A percentile compares a stretch with the other conserved stretches of the same genome.
Conservation (phyloP, 192 early-diverging fungal genomes). For the Entomortierella chlamydospora region DNA sequence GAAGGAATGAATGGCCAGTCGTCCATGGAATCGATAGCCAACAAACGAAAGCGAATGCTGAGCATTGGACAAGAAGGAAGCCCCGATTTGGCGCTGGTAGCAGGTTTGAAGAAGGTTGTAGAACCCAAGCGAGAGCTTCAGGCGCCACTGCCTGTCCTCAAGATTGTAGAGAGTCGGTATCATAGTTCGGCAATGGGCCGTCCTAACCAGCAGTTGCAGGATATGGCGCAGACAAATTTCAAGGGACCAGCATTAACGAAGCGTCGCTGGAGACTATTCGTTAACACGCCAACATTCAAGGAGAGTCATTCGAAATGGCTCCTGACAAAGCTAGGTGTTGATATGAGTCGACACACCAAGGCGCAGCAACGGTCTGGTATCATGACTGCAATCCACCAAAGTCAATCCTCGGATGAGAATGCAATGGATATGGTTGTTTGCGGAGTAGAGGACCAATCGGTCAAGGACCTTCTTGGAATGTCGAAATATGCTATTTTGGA, state of each 20-base stretch:
- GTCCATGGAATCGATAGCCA: background rate
- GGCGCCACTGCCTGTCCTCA: slow-evolving; percentile 28
- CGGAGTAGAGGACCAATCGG: slow-evolving; percentile 27
- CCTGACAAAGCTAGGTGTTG: slow-evolving; percentile 30
- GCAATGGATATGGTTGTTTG: slow-evolving; percentile 36
- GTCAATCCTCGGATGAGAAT: background rate
- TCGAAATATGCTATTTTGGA: slow-evolving; percentile 33
- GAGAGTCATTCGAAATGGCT: slow-evolving; percentile 44
- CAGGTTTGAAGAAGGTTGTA: slow-evolving; percentile 25
- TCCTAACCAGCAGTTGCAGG: background rate
- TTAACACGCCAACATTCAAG: slow-evolving; percentile 29
- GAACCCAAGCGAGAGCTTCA: slow-evolving; percentile 37
- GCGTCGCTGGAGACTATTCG: slow-evolving; percentile 33
- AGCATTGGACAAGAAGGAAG: slow-evolving; percentile 35
- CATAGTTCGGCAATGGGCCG: background rate
- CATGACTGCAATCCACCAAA: slow-evolving; percentile 29
- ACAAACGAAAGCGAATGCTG: slow-evolving; percentile 35
- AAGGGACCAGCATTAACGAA: slow-evolving; percentile 1
- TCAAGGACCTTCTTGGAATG: slow-evolving; percentile 25
- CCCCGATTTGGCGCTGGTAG: slow-evolving; percentile 28
- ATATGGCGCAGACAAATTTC: background rate
- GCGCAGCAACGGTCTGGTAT: slow-evolving; percentile 33
- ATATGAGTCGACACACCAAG: slow-evolving; percentile 31
- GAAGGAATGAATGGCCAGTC: background rate
- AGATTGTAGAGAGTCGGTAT: slow-evolving; percentile 25